A percentile compares a stretch with the other conserved stretches of the same genome.
These are phyloP conservation scores for Pseudopithomyces maydicus DNA, from an alignment of 2,329 filamentous ascomycete species.

Conservation along the genomic window DNA sequence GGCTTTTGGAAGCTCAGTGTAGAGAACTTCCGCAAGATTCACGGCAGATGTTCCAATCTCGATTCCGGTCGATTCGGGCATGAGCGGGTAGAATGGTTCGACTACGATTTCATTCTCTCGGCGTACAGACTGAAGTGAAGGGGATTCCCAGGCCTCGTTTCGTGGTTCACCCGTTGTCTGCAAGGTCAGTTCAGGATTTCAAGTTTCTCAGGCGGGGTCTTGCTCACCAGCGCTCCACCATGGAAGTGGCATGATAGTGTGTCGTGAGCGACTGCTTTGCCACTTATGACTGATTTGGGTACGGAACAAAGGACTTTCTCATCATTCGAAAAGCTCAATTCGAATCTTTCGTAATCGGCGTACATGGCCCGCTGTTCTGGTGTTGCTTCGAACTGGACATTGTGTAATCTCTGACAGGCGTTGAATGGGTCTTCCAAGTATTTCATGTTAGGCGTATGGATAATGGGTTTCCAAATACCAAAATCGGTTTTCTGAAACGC, in stretches of 20 bases:
- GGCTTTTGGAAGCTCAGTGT: neutral
- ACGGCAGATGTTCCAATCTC: neutral
- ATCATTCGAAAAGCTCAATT: neutral
- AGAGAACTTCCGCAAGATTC: neutral
- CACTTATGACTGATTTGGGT: neutral
- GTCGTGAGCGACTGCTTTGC: neutral
- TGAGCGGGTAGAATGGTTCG: neutral
- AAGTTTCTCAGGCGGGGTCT: neutral
- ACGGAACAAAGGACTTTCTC: neutral
- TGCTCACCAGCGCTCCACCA: neutral
- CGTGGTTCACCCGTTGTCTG: neutral
- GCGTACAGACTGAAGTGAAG: neutral
- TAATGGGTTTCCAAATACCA: no score
- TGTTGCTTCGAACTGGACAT: neutral
- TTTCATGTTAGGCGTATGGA: no score
- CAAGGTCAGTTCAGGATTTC: neutral
- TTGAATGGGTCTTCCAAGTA: neutral
- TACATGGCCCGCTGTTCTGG: neutral
- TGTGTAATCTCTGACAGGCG: neutral
- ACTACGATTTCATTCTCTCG: neutral
- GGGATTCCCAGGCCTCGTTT: neutral
- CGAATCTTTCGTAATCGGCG: neutral
- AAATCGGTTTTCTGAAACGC: no score
- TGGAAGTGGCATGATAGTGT: neutral
- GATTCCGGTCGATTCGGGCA: neutral